phyloP scores from a whole-genome alignment of 2,329 filamentous ascomycete genomes.

The Fusarium tricinctum region DNA sequence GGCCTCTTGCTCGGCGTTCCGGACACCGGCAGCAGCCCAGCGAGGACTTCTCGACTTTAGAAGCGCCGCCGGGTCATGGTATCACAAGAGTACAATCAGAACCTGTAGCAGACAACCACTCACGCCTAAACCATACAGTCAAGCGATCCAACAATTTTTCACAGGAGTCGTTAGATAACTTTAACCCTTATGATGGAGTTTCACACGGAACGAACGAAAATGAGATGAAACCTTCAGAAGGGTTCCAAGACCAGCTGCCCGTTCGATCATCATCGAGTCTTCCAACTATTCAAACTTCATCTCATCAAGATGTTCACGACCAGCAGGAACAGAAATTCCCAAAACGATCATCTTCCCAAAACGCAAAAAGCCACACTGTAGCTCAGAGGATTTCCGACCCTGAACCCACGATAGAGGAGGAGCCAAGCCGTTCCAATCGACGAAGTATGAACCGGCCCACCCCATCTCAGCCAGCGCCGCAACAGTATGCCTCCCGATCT shows the following conservation, averaged over 20 bases:
- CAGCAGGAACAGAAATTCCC: constrained; percentile 58
- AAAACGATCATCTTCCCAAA: constrained; percentile 69
- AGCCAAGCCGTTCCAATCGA: constrained; percentile 61
- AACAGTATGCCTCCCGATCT: constrained; percentile 50
- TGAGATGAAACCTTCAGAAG: constrained; percentile 41
- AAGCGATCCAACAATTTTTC: constrained; percentile 65
- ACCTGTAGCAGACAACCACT: constrained; percentile 68
- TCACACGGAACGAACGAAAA: constrained; percentile 54
- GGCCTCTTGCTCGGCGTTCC: constrained; percentile 81
- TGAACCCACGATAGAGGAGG: constrained; percentile 54
- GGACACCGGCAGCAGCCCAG: constrained; percentile 73
- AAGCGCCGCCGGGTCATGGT: constrained; percentile 64
- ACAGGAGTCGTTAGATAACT: constrained; percentile 59
- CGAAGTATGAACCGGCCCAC: constrained; percentile 38
- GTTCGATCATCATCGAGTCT: constrained; percentile 52
- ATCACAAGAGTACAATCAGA: constrained; percentile 79
- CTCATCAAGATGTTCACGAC: constrained; percentile 58
- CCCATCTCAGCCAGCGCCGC: constrained; percentile 41
- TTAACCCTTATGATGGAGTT: constrained; percentile 61
- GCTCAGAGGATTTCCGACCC: constrained; percentile 49
- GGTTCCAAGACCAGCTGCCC: constrained; percentile 53
- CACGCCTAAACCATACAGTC: constrained; percentile 67
- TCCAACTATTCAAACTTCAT: constrained; percentile 75
- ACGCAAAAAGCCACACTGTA: constrained; percentile 60
- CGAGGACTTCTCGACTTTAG: constrained; percentile 62